Conservation (phyloP, 225 moss, liverwort and hornwort genomes). For the Neckera pumila region DNA sequence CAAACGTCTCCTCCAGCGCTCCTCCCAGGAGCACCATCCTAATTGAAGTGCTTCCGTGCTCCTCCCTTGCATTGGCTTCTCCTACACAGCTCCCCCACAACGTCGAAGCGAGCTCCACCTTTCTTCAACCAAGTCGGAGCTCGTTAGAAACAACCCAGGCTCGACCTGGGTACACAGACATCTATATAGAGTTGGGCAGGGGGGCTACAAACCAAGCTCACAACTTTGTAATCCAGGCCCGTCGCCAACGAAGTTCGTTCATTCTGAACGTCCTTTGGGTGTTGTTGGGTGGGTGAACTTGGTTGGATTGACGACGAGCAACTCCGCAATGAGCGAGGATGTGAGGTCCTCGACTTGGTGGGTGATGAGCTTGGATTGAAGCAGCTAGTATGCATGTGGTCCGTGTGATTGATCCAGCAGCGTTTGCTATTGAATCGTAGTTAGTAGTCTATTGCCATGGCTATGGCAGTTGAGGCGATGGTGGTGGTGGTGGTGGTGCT, state of each 20-base stretch:
- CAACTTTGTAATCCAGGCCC: too few species aligned
- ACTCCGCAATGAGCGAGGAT: background rate
- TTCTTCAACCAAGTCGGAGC: background rate
- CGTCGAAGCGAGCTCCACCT: background rate
- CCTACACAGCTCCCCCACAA: background rate
- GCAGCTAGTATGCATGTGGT: background rate
- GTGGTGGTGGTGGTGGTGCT: background rate
- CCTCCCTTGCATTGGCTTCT: background rate
- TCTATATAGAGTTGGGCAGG: background rate
- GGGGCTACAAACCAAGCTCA: background rate
- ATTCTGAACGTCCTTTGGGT: background rate
- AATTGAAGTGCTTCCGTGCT: background rate
- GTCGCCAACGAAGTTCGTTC: background rate
- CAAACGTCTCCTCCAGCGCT: background rate
- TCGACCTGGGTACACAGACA: background rate
- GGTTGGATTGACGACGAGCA: background rate
- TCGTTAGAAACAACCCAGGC: background rate
- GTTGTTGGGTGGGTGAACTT: too few species aligned
- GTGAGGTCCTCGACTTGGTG: background rate
- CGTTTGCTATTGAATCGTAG: background rate
- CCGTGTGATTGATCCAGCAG: background rate
- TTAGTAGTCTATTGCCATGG: background rate
- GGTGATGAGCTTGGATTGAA: background rate
- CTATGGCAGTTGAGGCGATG: background rate
- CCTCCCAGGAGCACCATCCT: background rate